phyloP scores from a whole-genome alignment of 495 filamentous ascomycete species.

The Bathelium albidoporum region DNA sequence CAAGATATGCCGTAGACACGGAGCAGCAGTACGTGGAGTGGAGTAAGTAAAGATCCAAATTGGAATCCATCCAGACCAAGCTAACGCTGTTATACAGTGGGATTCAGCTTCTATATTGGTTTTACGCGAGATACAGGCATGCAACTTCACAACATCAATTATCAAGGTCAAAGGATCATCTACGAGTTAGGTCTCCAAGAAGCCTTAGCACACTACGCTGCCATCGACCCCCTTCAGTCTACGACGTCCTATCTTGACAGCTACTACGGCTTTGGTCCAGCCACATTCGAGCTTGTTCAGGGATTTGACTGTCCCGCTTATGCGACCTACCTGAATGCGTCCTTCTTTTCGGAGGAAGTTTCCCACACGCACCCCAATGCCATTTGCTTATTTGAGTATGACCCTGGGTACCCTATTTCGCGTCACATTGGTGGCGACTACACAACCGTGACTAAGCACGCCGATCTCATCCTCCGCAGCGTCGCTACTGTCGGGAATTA shows the following conservation, averaged over 20 bases:
- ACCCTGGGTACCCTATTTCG: conserved; percentile 36
- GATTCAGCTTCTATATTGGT: conserved; percentile 42
- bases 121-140: conserved; percentile 38
- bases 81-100: conserved; percentile 23
- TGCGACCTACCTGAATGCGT: conserved; percentile 37
- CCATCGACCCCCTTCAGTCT: conserved; percentile 36
- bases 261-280: conserved; percentile 40
- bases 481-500: conserved; percentile 47
- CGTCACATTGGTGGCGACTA: conserved; percentile 31
- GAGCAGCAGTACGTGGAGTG: conserved; percentile 41
- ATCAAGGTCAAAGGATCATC: conserved; percentile 43
- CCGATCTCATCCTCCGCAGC: conserved; percentile 36
- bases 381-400: conserved; percentile 44
- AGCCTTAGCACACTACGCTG: conserved; percentile 46
- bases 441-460: conserved; percentile 36
- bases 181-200: conserved; percentile 49
- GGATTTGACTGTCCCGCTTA: conserved; percentile 45
- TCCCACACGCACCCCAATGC: conserved; percentile 34
- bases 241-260: conserved; percentile 37
- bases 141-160: conserved; percentile 40
- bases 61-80: background rate
- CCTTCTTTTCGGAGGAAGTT: conserved; percentile 31
- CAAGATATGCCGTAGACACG: conserved; percentile 34
- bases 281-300: conserved; percentile 36
- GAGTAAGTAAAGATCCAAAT: conserved; percentile 21